Percentiles rank a stretch among this genome's conserved stretches.
Evolutionary conservation across 352 stramenopile genomes (phyloP).

Genomic region (Globisporangium radiosum): DNA sequence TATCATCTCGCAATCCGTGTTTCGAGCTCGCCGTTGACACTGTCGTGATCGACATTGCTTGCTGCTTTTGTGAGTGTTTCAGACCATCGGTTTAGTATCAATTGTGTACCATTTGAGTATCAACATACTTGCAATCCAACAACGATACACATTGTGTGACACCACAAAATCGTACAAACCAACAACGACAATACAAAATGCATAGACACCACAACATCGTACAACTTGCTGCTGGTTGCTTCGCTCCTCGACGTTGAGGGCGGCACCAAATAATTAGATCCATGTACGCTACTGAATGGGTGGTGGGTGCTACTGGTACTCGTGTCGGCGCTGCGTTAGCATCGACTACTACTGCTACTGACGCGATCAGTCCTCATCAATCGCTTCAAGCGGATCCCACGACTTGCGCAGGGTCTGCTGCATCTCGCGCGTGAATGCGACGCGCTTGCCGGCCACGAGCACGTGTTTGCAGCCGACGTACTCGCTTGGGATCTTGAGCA

Average conservation of each 20-base stretch:
- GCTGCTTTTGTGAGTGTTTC: too few relatives aligned
- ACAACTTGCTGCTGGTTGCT: background rate
- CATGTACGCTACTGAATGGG: background rate
- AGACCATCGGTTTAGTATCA: too few relatives aligned
- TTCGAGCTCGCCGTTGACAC: background rate
- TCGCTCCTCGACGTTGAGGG: background rate
- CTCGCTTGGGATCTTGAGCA: slow-evolving; percentile 36
- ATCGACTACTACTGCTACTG: background rate
- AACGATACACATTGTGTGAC: too few relatives aligned
- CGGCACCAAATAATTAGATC: background rate
- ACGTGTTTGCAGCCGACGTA: slow-evolving; percentile 37
- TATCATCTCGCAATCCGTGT: slow-evolving; percentile 6
- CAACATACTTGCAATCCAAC: too few relatives aligned
- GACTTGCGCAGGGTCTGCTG: slow-evolving; percentile 30
- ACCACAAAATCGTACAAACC: too few relatives aligned
- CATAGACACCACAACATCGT: too few relatives aligned
- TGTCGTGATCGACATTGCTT: too few relatives aligned
- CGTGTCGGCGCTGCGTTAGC: background rate
- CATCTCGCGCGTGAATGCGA: slow-evolving; percentile 51
- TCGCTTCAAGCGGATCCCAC: slow-evolving; percentile 37
- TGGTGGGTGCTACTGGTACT: background rate
- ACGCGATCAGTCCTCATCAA: slow-evolving; percentile 28
- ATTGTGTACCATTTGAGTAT: too few relatives aligned
- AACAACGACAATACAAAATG: too few relatives aligned
- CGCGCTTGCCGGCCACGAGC: slow-evolving; percentile 39